A percentile compares a stretch with the other conserved stretches of the same genome.
These are phyloP conservation scores for Fagopyrum tataricum DNA, from an alignment of 148 eudicot species.

Conservation along the genomic window DNA sequence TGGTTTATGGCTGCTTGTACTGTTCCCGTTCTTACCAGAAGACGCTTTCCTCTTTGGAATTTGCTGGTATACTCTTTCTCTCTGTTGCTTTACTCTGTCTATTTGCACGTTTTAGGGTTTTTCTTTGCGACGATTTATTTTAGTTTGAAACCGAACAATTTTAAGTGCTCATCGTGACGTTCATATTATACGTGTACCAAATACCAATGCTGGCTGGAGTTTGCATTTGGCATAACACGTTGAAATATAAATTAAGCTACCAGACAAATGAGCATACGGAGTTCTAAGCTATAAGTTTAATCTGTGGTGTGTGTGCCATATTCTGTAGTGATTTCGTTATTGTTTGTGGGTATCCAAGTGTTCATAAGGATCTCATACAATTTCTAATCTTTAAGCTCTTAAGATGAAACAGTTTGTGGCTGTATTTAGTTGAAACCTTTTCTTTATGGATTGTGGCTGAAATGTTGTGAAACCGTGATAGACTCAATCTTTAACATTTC, in stretches of 20 bases:
- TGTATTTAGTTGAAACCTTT: neutral
- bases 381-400: neutral
- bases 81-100: constrained; percentile 1
- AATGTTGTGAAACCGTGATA: too few species aligned
- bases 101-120: neutral
- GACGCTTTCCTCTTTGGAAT: constrained; percentile 58
- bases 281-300: neutral
- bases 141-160: neutral
- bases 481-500: too few species aligned
- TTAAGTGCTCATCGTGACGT: neutral
- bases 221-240: neutral
- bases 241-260: neutral
- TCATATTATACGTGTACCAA: neutral
- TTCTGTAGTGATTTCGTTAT: neutral
- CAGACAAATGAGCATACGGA: neutral
- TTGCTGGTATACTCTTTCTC: constrained; percentile 56
- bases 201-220: neutral
- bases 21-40: constrained; percentile 77
- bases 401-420: neutral
- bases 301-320: neutral
- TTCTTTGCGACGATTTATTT: neutral
- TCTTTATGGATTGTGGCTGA: neutral
- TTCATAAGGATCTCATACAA: neutral
- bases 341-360: neutral
- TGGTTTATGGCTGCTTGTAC: constrained; percentile 96